phyloP scores from a whole-genome alignment of 2,329 filamentous ascomycete genomes.

The Cladobotryum protrusum region DNA sequence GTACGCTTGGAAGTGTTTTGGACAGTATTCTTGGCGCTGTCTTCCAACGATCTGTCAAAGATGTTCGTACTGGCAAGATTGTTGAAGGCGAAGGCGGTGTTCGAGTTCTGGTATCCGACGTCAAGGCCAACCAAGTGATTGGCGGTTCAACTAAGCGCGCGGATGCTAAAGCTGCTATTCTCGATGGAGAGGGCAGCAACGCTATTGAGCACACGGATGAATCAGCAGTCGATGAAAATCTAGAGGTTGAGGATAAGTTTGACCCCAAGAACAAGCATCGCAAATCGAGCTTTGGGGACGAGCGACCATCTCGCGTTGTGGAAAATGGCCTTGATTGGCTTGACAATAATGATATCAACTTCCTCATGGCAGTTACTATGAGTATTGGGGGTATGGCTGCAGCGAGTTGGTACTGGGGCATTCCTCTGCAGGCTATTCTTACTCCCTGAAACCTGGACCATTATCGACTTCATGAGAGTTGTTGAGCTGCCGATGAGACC shows the following conservation, averaged over 20 bases:
- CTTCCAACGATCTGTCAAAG: slow-evolving; percentile 79
- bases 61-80: slow-evolving; percentile 77
- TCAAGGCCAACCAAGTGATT: slow-evolving; percentile 19
- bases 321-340: slow-evolving; percentile 67
- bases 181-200: slow-evolving; percentile 39
- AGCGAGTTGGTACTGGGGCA: slow-evolving; percentile 54
- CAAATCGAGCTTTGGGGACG: slow-evolving; percentile 46
- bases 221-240: slow-evolving; percentile 30
- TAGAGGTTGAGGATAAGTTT: slow-evolving; percentile 38
- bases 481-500: no score
- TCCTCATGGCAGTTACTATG: slow-evolving; percentile 80
- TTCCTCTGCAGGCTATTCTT: slow-evolving; percentile 30
- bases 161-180: slow-evolving; percentile 34
- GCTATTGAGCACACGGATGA: slow-evolving; percentile 32
- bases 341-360: slow-evolving; percentile 94
- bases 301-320: slow-evolving; percentile 55
- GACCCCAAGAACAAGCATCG: slow-evolving; percentile 45
- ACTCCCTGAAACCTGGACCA: not conserved
- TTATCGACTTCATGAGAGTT: no score
- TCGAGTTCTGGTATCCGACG: slow-evolving; percentile 44
- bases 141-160: slow-evolving; percentile 27
- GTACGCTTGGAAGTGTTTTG: slow-evolving; percentile 71
- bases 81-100: slow-evolving; percentile 77
- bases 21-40: slow-evolving; percentile 84
- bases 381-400: slow-evolving; percentile 69